Percentiles rank a stretch among this genome's conserved stretches.
Evolutionary conservation across 129 eudicot genomes (phyloP).

Genomic region (Lactuca saligna): DNA sequence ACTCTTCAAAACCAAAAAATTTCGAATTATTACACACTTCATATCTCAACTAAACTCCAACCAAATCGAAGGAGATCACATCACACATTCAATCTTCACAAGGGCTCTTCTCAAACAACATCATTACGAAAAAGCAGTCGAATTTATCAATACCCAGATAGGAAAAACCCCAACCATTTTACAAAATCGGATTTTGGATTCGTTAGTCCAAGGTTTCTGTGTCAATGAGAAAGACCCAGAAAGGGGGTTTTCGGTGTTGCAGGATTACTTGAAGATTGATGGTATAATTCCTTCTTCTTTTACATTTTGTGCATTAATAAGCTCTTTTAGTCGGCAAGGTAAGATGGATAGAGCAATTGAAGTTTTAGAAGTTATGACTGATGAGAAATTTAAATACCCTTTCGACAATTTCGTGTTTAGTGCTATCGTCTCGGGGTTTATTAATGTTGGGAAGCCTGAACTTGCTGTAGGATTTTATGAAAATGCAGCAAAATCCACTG

Average conservation of each 20-base stretch:
- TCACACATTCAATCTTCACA: constrained; percentile 41
- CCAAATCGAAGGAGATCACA: constrained; percentile 35
- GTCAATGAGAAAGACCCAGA: constrained; percentile 47
- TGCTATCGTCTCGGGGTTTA: constrained; percentile 65
- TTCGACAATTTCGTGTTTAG: constrained; percentile 69
- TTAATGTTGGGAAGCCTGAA: constrained; percentile 60
- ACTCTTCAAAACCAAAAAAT: constrained; percentile 42
- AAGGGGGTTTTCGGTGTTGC: constrained; percentile 51
- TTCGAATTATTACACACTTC: constrained; percentile 37
- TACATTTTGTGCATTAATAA: constrained; percentile 54
- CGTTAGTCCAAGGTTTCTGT: constrained; percentile 48
- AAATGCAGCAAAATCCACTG: constrained; percentile 46
- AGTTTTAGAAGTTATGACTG: constrained; percentile 55
- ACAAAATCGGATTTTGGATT: constrained; percentile 44
- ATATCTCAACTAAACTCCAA: constrained; percentile 62
- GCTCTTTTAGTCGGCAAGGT: constrained; percentile 45
- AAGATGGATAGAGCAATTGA: constrained; percentile 63
- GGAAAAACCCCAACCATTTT: constrained; percentile 24
- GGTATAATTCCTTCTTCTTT: constrained; percentile 55
- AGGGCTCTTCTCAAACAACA: constrained; percentile 43
- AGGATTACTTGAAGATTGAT: constrained; percentile 36
- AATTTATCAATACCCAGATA: constrained; percentile 43
- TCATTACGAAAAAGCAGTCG: constrained; percentile 41
- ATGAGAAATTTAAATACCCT: constrained; percentile 55
- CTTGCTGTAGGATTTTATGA: constrained; percentile 69